Conservation (phyloP, 495 filamentous ascomycete genomes). For the Sporormia fimetaria region DNA sequence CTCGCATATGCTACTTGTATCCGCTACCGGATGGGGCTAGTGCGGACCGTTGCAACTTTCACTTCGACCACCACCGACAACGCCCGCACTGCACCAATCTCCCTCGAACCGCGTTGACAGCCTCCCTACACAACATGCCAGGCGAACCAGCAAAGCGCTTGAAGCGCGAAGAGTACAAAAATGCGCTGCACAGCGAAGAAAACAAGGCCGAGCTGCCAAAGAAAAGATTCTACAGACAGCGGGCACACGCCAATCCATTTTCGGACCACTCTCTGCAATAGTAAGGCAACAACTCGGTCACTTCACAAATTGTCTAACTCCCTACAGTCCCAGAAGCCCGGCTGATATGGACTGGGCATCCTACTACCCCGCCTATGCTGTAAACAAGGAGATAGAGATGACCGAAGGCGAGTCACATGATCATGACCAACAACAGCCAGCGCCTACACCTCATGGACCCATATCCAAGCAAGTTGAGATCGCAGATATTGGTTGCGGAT, state of each 20-base stretch:
- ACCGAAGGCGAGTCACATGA: slow-evolving; percentile 23
- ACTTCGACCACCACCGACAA: slow-evolving; percentile 1
- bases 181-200: slow-evolving; percentile 26
- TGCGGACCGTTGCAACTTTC: no score
- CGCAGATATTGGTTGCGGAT: slow-evolving; percentile 96
- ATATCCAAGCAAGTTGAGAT: slow-evolving; percentile 66
- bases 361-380: slow-evolving; percentile 64
- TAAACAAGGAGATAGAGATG: slow-evolving; percentile 10
- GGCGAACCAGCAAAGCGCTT: slow-evolving; percentile 51
- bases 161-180: slow-evolving; percentile 64
- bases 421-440: not conserved
- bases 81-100: slow-evolving; percentile 2
- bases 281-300: slow-evolving; percentile 37
- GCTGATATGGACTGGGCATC: slow-evolving; percentile 82
- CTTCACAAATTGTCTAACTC: slow-evolving; percentile 15
- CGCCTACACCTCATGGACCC: slow-evolving; percentile 27
- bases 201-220: slow-evolving; percentile 50
- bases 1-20: no score
- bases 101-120: no score
- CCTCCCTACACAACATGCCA: slow-evolving; percentile 36
- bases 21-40: no score
- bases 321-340: slow-evolving; percentile 61
- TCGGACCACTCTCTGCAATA: slow-evolving; percentile 83
- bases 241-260: slow-evolving; percentile 95
- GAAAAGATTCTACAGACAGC: slow-evolving; percentile 92